These are phyloP conservation scores for Aureoboletus auriporus DNA, from an alignment of 768 basidiomycete genomes.

Conservation along the genomic window DNA sequence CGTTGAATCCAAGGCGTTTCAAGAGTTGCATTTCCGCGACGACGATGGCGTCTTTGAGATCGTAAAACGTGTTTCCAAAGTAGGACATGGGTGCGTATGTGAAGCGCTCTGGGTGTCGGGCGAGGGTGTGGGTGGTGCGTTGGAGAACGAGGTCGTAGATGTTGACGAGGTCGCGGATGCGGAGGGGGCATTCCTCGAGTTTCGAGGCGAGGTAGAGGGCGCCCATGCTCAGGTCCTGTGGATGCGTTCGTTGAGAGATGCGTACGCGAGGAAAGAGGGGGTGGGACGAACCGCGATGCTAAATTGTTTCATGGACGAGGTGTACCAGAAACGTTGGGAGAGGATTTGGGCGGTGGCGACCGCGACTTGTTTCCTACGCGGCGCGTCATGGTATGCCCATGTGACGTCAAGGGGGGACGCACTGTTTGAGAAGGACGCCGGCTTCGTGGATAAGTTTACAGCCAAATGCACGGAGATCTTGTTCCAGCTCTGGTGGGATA, in stretches of 20 bases:
- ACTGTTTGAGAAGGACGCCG: slow-evolving; percentile 89
- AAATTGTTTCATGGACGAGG: slow-evolving; percentile 92
- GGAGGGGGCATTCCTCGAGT: slow-evolving; percentile 85
- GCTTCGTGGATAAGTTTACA: slow-evolving; percentile 96
- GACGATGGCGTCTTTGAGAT: slow-evolving; percentile 90
- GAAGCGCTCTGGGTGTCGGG: slow-evolving; percentile 37
- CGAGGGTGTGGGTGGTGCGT: slow-evolving; percentile 54
- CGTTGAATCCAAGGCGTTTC: slow-evolving; percentile 93
- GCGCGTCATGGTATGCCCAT: slow-evolving; percentile 1
- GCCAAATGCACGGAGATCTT: slow-evolving; percentile 85
- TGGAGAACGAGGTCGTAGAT: slow-evolving; percentile 88
- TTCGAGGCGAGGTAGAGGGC: slow-evolving; percentile 86
- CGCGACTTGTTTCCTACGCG: slow-evolving; percentile 85
- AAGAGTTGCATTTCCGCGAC: slow-evolving; percentile 97
- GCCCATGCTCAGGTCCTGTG: slow-evolving; percentile 86
- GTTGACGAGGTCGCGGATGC: slow-evolving; percentile 93
- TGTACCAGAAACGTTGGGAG: slow-evolving; percentile 96
- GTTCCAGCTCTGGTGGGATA: slow-evolving; percentile 75
- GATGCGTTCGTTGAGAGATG: slow-evolving; percentile 5
- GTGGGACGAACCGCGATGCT: slow-evolving; percentile 74
- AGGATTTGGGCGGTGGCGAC: slow-evolving; percentile 95
- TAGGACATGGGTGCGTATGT: slow-evolving; percentile 85
- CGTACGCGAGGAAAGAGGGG: slow-evolving; percentile 10
- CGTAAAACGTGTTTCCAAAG: slow-evolving; percentile 86
- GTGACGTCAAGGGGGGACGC: slow-evolving; percentile 4